Percentiles rank a stretch among this genome's conserved stretches.
These are phyloP conservation scores for Cercophora newfieldiana DNA, from an alignment of 495 filamentous ascomycete genomes.

Conservation along the genomic window DNA sequence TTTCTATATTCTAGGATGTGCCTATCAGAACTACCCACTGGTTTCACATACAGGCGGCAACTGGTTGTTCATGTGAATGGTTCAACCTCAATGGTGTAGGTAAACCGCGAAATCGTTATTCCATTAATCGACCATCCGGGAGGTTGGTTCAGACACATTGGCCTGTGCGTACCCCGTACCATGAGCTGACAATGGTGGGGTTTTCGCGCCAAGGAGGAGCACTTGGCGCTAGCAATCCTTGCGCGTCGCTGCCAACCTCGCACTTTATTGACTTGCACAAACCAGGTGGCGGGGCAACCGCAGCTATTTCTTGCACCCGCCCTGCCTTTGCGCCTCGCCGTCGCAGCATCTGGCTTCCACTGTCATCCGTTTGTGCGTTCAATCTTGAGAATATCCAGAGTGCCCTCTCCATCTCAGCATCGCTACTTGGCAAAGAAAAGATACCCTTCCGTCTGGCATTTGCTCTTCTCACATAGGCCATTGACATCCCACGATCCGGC, in stretches of 20 bases:
- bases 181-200: neutral
- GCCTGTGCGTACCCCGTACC: conserved; percentile 6
- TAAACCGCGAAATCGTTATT: too few relatives aligned
- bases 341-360: neutral
- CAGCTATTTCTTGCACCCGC: conserved; percentile 15
- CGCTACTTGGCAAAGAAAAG: neutral
- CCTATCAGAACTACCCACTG: too few relatives aligned
- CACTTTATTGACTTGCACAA: conserved; percentile 27
- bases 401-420: neutral
- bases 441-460: neutral
- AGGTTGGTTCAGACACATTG: neutral
- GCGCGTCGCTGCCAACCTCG: conserved; percentile 21
- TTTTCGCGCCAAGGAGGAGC: conserved; percentile 15
- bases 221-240: conserved; percentile 7
- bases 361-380: neutral
- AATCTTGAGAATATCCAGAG: neutral
- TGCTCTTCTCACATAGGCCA: neutral
- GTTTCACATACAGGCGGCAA: too few relatives aligned
- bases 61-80: too few relatives aligned
- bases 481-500: neutral
- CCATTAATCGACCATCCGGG: neutral
- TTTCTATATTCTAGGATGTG: too few relatives aligned
- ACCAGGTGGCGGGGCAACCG: conserved; percentile 27
- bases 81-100: too few relatives aligned
- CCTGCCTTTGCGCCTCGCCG: neutral